A percentile compares a stretch with the other conserved stretches of the same genome.
Evolutionary conservation across 495 filamentous ascomycete species (phyloP).

Genomic region (Aspergillus diversus): DNA sequence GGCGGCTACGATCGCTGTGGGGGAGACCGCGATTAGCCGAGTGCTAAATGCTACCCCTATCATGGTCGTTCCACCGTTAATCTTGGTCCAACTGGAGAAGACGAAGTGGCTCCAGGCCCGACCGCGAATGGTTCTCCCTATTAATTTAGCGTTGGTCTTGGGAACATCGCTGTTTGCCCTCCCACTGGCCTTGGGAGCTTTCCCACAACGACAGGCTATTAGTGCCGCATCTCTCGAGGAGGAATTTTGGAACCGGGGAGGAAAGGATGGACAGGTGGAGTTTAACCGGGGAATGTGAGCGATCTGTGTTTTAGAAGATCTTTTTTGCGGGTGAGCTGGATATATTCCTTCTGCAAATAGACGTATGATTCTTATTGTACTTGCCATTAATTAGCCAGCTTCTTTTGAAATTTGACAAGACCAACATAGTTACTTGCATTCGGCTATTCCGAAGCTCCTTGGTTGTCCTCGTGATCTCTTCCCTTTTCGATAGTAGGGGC

Average conservation of each 20-base stretch:
- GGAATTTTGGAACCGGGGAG: conserved; percentile 77
- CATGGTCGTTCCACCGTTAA: conserved; percentile 90
- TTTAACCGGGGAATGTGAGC: conserved; percentile 85
- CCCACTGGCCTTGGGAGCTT: conserved; percentile 83
- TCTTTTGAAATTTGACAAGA: background rate
- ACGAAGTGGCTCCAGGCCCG: conserved; percentile 71
- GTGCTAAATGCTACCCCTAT: conserved; percentile 94
- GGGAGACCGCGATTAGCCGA: conserved; percentile 85
- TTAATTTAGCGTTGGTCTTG: conserved; percentile 83
- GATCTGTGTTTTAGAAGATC: background rate
- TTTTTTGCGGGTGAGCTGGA: background rate
- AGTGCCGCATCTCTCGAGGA: conserved; percentile 72
- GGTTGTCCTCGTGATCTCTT: too few relatives aligned
- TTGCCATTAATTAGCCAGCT: background rate
- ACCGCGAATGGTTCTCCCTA: conserved; percentile 71
- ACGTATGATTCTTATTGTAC: conserved; percentile 1
- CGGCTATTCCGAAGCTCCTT: too few relatives aligned
- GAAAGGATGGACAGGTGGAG: conserved; percentile 73
- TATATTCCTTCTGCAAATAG: conserved; percentile 2
- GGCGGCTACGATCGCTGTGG: conserved; percentile 85
- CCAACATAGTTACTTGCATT: too few relatives aligned
- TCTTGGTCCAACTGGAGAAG: conserved; percentile 68
- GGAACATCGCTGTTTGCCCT: conserved; percentile 79
- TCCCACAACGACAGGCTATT: conserved; percentile 86
- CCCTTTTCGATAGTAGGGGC: too few relatives aligned